Conservation (phyloP, 2,329 filamentous ascomycete species). For the Epichloe aotearoae region DNA sequence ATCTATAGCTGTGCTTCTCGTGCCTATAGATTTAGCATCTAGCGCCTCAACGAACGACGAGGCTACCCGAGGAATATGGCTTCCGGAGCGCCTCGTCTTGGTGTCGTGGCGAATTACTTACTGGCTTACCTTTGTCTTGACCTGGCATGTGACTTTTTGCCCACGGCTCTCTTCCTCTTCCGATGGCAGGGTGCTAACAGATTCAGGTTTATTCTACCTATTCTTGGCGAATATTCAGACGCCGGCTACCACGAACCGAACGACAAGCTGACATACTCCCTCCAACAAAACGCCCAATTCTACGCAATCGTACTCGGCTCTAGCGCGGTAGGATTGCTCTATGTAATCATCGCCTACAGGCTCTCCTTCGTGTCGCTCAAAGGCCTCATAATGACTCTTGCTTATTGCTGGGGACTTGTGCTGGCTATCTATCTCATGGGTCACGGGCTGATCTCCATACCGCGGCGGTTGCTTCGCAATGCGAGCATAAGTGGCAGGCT, state of each 20-base stretch:
- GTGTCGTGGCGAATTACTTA: constrained; percentile 93
- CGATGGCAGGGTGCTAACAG: background rate
- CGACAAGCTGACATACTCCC: constrained; percentile 68
- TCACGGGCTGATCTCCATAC: constrained; percentile 86
- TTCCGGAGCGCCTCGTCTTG: constrained; percentile 63
- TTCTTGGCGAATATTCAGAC: constrained; percentile 90
- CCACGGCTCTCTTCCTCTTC: background rate
- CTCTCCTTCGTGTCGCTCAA: constrained; percentile 63
- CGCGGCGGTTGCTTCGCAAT: constrained; percentile 65
- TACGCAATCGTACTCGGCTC: constrained; percentile 66
- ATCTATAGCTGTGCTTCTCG: constrained; percentile 77
- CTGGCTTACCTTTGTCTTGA: constrained; percentile 91
- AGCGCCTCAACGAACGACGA: constrained; percentile 61
- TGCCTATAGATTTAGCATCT: constrained; percentile 91
- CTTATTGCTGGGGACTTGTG: constrained; percentile 85
- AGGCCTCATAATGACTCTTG: constrained; percentile 77
- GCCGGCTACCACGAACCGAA: constrained; percentile 82
- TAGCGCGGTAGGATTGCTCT: constrained; percentile 60
- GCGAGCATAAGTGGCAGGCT: constrained; percentile 64
- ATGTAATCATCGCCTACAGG: constrained; percentile 69
- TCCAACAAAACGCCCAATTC: constrained; percentile 79
- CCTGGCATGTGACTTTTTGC: constrained; percentile 49
- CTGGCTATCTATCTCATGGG: constrained; percentile 97
- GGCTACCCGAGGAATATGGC: constrained; percentile 69
- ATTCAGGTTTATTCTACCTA: constrained; percentile 69